These are phyloP conservation scores for Setomelanomma holmii DNA, from an alignment of 2,329 filamentous ascomycete genomes.

Conservation along the genomic window DNA sequence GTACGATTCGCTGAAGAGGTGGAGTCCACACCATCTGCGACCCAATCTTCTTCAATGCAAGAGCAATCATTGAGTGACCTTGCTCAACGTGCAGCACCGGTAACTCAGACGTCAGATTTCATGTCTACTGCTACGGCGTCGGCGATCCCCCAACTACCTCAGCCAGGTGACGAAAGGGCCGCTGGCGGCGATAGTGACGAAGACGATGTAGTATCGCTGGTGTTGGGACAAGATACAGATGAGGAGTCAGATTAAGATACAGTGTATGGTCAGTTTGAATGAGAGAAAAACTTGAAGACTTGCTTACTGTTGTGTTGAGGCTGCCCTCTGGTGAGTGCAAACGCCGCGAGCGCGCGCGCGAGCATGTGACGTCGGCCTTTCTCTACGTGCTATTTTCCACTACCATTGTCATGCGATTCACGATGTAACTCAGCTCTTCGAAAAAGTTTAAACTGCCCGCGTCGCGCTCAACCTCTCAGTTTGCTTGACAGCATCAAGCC, in stretches of 20 bases:
- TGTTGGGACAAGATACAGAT: slow-evolving; percentile 46
- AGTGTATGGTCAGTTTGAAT: background rate
- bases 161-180: slow-evolving; percentile 15
- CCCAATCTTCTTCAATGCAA: slow-evolving; percentile 5
- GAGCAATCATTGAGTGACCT: background rate
- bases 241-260: slow-evolving; percentile 39
- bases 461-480: no score
- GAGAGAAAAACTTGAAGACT: no score
- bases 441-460: no score
- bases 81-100: background rate
- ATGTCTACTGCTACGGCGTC: slow-evolving; percentile 24
- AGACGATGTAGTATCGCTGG: slow-evolving; percentile 41
- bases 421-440: no score
- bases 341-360: background rate
- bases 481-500: no score
- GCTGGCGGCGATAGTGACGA: slow-evolving; percentile 35
- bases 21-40: slow-evolving; percentile 5
- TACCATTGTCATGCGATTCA: no score
- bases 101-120: slow-evolving; percentile 23
- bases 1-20: slow-evolving; percentile 25
- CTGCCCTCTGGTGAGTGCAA: no score
- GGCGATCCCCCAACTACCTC: slow-evolving; percentile 20
- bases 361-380: background rate
- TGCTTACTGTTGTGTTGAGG: no score
- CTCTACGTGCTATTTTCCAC: background rate